These are phyloP conservation scores for Arthrobotrys pseudoclavata DNA, from an alignment of 2,329 filamentous ascomycete genomes.

Conservation along the genomic window DNA sequence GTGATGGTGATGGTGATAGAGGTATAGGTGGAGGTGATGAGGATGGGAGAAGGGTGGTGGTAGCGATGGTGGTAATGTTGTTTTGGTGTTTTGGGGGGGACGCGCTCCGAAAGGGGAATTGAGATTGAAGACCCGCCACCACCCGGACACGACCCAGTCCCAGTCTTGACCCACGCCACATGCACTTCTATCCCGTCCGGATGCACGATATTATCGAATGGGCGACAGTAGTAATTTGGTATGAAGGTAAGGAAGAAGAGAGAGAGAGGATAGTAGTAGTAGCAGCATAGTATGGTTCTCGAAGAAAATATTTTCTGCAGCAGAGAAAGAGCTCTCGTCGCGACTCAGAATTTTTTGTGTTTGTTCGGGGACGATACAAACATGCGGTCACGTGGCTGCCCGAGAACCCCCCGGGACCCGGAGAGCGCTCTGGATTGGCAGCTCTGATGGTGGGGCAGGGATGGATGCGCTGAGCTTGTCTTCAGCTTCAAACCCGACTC, in stretches of 20 bases:
- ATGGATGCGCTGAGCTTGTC: constrained; percentile 15
- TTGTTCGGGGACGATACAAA: background rate
- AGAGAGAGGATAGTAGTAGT: background rate
- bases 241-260: background rate
- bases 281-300: too few relatives aligned
- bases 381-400: constrained; percentile 7
- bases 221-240: too few relatives aligned
- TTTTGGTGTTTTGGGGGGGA: constrained; percentile 40
- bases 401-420: background rate
- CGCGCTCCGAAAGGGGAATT: constrained; percentile 29
- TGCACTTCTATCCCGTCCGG: constrained; percentile 14
- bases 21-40: constrained; percentile 1
- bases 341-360: constrained; percentile 5
- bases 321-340: constrained; percentile 5
- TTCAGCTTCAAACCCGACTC: constrained; percentile 40
- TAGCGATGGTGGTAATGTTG: background rate
- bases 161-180: constrained; percentile 38
- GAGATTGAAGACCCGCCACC: constrained; percentile 27
- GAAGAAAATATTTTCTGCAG: background rate
- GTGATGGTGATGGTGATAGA: background rate
- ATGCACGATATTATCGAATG: background rate
- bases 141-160: constrained; percentile 13
- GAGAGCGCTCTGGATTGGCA: too few relatives aligned
- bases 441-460: background rate
- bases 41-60: background rate